phyloP scores from a whole-genome alignment of 768 basidiomycete genomes.

The Sistotremastrum suecicum region DNA sequence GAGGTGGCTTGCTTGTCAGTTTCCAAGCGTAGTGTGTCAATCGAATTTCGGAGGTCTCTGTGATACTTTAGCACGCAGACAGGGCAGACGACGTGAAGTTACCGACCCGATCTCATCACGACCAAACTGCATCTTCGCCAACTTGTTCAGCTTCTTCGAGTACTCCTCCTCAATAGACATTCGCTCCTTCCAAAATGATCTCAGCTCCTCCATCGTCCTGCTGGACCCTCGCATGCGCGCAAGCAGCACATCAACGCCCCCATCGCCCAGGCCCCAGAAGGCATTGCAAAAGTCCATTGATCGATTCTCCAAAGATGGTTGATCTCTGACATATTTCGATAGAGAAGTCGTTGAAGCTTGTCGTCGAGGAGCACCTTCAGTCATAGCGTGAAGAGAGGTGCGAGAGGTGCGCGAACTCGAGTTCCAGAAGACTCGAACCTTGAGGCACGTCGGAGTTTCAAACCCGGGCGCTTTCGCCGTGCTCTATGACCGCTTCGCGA shows the following conservation, averaged over 20 bases:
- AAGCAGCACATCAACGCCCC: conserved; percentile 81
- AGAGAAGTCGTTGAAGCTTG: conserved; percentile 75
- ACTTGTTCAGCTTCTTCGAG: conserved; percentile 66
- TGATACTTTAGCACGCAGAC: background rate
- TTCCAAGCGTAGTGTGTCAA: conserved; percentile 71
- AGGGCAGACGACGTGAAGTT: background rate
- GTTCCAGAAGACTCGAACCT: too few species aligned
- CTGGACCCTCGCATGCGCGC: conserved; percentile 77
- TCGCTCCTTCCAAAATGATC: conserved; percentile 85
- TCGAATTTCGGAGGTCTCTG: conserved; percentile 69
- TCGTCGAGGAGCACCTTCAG: conserved; percentile 37
- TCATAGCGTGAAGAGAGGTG: too few species aligned
- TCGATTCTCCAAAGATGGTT: conserved; percentile 27
- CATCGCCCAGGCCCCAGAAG: conserved; percentile 85
- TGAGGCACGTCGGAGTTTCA: too few species aligned
- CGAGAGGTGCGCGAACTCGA: too few species aligned
- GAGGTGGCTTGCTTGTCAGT: conserved; percentile 68
- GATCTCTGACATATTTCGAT: conserved; percentile 49
- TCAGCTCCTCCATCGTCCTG: conserved; percentile 80
- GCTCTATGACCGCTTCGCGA: too few species aligned
- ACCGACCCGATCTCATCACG: conserved; percentile 90
- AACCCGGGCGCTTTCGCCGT: too few species aligned
- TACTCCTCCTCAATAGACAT: conserved; percentile 92
- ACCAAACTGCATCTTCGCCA: conserved; percentile 65
- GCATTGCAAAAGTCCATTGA: conserved; percentile 89